These are phyloP conservation scores for Entomortierella lignicola DNA, from an alignment of 192 early-diverging fungal species.

Conservation along the genomic window DNA sequence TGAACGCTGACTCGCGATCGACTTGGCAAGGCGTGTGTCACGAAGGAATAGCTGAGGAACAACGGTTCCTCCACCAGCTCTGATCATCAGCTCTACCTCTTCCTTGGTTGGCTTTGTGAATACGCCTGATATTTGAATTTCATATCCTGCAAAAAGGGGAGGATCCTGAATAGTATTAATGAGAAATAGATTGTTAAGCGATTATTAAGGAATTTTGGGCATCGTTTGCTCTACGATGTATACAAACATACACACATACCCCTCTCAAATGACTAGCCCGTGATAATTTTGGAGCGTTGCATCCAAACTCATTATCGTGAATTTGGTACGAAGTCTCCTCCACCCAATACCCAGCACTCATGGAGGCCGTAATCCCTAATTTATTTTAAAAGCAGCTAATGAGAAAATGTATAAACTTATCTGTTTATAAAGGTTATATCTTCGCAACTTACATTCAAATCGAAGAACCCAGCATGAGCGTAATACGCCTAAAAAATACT, in stretches of 20 bases:
- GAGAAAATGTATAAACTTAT: neutral
- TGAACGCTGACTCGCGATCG: neutral
- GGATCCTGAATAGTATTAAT: constrained; percentile 30
- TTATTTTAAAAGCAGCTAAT: neutral
- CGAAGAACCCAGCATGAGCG: constrained; percentile 29
- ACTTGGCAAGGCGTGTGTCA: constrained; percentile 3
- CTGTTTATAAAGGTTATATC: no score
- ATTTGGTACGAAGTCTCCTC: constrained; percentile 22
- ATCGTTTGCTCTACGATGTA: no score
- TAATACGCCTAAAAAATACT: constrained; percentile 34
- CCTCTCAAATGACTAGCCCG: constrained; percentile 11
- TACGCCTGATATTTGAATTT: constrained; percentile 33
- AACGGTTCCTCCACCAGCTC: constrained; percentile 29
- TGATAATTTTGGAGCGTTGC: constrained; percentile 18
- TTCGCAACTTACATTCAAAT: constrained; percentile 29
- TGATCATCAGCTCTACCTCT: constrained; percentile 30
- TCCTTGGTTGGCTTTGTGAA: constrained; percentile 20
- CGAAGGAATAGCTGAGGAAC: constrained; percentile 30
- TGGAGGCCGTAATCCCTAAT: constrained; percentile 30
- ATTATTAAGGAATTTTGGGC: no score
- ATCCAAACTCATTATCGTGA: constrained; percentile 36
- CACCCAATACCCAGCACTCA: constrained; percentile 41
- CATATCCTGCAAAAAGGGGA: constrained; percentile 19
- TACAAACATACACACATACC: constrained; percentile 18
- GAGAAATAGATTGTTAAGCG: no score